Evolutionary conservation across 2,329 filamentous ascomycete species (phyloP).

Genomic region (Neoscytalidium dimidiatum): DNA sequence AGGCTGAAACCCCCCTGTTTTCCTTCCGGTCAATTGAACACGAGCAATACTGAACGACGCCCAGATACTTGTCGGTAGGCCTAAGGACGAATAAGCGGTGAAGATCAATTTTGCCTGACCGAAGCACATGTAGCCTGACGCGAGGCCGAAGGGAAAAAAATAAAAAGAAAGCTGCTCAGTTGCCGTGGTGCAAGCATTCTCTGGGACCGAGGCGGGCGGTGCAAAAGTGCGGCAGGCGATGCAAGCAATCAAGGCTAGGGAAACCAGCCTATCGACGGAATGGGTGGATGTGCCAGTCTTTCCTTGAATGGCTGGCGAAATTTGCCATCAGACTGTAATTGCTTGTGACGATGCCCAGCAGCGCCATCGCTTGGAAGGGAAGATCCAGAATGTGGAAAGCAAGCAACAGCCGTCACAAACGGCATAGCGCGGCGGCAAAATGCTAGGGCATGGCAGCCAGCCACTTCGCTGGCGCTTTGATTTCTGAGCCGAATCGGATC

Average conservation of each 20-base stretch:
- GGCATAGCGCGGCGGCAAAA: background rate
- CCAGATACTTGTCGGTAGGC: background rate
- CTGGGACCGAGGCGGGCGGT: conserved; percentile 1
- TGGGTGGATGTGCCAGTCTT: background rate
- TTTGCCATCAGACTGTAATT: background rate
- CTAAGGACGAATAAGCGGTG: conserved; percentile 3
- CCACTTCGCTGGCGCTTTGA: background rate
- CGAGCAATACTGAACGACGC: background rate
- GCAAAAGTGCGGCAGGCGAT: conserved; percentile 5
- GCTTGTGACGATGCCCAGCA: conserved; percentile 6
- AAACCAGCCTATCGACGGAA: background rate
- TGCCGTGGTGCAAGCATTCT: background rate
- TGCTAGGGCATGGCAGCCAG: background rate
- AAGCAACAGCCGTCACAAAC: background rate
- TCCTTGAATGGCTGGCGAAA: background rate
- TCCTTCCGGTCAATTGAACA: background rate
- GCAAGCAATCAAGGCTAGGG: background rate
- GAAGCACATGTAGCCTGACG: background rate
- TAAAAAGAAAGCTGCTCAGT: background rate
- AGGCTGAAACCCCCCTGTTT: conserved; percentile 16
- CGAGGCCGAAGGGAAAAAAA: background rate
- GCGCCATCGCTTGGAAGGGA: background rate
- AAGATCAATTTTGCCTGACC: background rate
- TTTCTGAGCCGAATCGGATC: background rate
- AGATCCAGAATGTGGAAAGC: background rate